phyloP scores from a whole-genome alignment of 176 grass and related monocot species.

The Zoysia pacifica region DNA sequence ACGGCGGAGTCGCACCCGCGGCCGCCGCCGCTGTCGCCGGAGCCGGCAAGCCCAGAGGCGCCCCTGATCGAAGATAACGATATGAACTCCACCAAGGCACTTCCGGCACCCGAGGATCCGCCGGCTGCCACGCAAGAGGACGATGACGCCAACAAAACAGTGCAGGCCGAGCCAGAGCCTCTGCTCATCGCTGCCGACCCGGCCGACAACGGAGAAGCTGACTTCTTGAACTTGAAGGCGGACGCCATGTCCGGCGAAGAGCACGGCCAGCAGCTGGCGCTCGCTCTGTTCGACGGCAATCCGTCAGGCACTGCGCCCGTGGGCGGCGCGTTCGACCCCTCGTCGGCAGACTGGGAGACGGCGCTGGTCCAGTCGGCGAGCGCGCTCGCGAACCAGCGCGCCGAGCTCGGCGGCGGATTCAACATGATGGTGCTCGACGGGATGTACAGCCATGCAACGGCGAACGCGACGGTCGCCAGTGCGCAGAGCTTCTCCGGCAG shows the following conservation, averaged over 20 bases:
- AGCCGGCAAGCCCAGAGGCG: constrained; percentile 24
- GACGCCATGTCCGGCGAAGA: constrained; percentile 51
- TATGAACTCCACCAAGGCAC: constrained; percentile 52
- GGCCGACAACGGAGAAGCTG: constrained; percentile 34
- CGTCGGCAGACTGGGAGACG: constrained; percentile 63
- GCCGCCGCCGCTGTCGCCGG: constrained; percentile 24
- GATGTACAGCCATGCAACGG: too few species aligned
- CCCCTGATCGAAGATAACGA: constrained; percentile 22
- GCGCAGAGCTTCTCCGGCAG: constrained; percentile 44
- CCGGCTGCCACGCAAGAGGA: neutral
- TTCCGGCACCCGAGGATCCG: constrained; percentile 47
- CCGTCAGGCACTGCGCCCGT: constrained; percentile 20
- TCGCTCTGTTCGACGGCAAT: constrained; percentile 62
- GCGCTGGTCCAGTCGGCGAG: constrained; percentile 71
- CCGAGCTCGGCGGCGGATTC: constrained; percentile 63
- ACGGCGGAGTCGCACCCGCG: constrained; percentile 29
- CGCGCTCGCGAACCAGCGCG: constrained; percentile 53
- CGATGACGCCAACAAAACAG: neutral
- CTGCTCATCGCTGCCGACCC: neutral
- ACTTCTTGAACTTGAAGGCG: constrained; percentile 70
- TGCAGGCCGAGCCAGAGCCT: neutral
- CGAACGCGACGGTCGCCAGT: neutral
- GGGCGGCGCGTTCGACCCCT: constrained; percentile 48
- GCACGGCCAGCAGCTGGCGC: constrained; percentile 57
- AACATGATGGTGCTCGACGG: constrained; percentile 75